Conservation (phyloP, 495 filamentous ascomycete species). For the Hyphodiscus hymeniophilus region DNA sequence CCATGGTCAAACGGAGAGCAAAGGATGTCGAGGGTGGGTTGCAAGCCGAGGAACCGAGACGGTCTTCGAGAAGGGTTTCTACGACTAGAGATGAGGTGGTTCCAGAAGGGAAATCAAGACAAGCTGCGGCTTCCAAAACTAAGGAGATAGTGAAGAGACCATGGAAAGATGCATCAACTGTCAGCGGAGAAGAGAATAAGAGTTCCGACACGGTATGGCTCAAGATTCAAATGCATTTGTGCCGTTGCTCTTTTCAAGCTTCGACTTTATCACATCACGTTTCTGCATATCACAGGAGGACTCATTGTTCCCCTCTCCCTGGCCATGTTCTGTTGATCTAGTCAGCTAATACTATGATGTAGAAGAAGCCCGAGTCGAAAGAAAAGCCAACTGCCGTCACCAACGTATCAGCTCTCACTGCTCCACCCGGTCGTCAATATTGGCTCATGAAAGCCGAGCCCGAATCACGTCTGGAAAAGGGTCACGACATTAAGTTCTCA, state of each 20-base stretch:
- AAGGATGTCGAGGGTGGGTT: conserved; percentile 4
- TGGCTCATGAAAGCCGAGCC: conserved; percentile 98
- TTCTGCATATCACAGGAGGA: neutral
- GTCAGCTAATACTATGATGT: neutral
- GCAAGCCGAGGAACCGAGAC: conserved; percentile 1
- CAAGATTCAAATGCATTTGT: too few species aligned
- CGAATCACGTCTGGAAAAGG: conserved; percentile 75
- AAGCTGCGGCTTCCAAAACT: neutral
- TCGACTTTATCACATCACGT: too few species aligned
- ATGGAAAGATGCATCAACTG: neutral
- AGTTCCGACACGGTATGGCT: too few species aligned
- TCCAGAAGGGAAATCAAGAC: neutral
- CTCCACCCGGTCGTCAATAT: conserved; percentile 39
- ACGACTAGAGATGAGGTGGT: conserved; percentile 1
- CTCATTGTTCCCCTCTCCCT: neutral
- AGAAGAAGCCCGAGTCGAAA: conserved; percentile 6
- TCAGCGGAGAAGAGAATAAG: too few species aligned
- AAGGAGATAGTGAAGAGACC: neutral
- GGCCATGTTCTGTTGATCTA: too few species aligned
- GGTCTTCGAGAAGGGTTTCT: conserved; percentile 10
- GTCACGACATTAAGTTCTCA: conserved; percentile 82
- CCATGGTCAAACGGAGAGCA: conserved; percentile 20
- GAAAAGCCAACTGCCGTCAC: neutral
- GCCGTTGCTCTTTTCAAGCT: too few species aligned
- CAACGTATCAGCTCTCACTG: neutral